Base-by-base conservation (phyloP, 768 basidiomycete genomes). In the Boletus rubroflammeus region DNA sequence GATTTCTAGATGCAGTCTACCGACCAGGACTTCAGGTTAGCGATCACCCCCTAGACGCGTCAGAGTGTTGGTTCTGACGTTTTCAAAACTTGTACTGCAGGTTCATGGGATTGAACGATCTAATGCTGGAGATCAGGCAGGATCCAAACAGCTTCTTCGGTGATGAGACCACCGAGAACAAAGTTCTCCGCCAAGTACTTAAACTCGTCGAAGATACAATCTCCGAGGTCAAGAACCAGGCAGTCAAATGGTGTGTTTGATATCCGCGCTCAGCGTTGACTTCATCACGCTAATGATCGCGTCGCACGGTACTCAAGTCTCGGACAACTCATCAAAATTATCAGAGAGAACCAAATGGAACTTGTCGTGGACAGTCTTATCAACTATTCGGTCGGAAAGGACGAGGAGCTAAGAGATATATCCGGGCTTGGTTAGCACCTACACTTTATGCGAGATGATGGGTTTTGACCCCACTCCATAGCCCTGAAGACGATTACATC, bases 191-290 rank as follows among this genome's bases (percentile, higher is more conserved):
- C 39, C 85, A 89, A 68, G 93, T 98, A 1, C 77, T 98, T 40
- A 77, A 83, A 32, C 81, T 98, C 19, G 87, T 98, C 5, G 89
- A 91, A 66, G 97, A 99, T 74, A 88, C 87, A 72, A 98, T 95
- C 61, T 93, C 93, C 8, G 97, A 99, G 76, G 97, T 98, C 59
- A 98, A 98, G 78, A 97, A 97, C 66, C 88, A 92, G 69, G 93
- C 93, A 2, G 96, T 97, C 11, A 93, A 95, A 76, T 95, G 93
- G 96, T 90, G 62, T 68, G 32, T 45, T n/a, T 35, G 2, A 38
- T 25, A 19, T 47, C 23, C 32, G 11, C 11, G 51, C 31, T 21
- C 32, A 17, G 21, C 25, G 1, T 21, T 43, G 14, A 19, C 17
- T 52, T 53, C 40, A 36, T 53, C 26, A 42, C 42, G 15, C 17